These are phyloP conservation scores for Pochonia chlamydosporia DNA, from an alignment of 2,329 filamentous ascomycete species.

Conservation along the genomic window DNA sequence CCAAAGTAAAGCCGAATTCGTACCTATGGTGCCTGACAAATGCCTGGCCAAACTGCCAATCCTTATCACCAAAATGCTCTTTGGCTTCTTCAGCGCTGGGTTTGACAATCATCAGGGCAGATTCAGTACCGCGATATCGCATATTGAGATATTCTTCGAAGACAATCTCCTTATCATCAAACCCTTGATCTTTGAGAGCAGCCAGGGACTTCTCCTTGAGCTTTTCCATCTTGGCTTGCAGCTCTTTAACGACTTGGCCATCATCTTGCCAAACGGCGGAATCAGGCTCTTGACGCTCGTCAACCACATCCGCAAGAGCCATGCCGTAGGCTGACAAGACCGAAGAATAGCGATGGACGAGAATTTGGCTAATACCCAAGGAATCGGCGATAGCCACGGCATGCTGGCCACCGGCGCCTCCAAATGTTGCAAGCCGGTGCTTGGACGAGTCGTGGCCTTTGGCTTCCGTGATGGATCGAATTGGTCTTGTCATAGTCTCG, in stretches of 20 bases:
- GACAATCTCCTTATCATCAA: conserved; percentile 64
- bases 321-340: conserved; percentile 42
- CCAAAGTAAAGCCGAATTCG: conserved; percentile 86
- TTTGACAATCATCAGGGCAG: conserved; percentile 82
- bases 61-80: conserved; percentile 54
- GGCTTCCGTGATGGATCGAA: conserved; percentile 29
- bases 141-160: conserved; percentile 95
- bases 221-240: conserved; percentile 70
- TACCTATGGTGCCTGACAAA: conserved; percentile 86
- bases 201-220: conserved; percentile 69
- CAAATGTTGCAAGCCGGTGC: conserved; percentile 30
- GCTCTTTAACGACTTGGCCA: conserved; percentile 50
- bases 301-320: conserved; percentile 38
- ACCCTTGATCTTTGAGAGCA: conserved; percentile 71
- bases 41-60: conserved; percentile 78
- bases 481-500: conserved; percentile 29
- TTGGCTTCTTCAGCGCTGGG: conserved; percentile 58
- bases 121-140: conserved; percentile 86
- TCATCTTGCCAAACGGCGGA: conserved; percentile 56
- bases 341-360: conserved; percentile 39
- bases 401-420: conserved; percentile 36
- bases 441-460: conserved; percentile 28
- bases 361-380: conserved; percentile 35
- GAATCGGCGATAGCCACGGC: conserved; percentile 36
- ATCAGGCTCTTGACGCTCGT: conserved; percentile 74